Conservation (phyloP, 805 yeast species). For the Pichia heedii region DNA sequence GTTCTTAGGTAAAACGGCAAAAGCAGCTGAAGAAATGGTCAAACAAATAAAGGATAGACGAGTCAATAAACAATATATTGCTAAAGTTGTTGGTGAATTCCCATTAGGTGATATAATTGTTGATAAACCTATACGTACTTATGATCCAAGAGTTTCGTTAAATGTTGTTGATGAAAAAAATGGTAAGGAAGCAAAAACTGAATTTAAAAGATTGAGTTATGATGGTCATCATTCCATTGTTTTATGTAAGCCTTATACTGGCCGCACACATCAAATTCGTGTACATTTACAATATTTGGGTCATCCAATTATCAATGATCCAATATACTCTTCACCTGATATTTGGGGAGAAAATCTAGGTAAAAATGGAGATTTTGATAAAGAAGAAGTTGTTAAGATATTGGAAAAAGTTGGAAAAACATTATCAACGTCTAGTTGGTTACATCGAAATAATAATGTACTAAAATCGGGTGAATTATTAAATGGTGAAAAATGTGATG, state of each 20-base stretch:
- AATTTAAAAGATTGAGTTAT: slow-evolving; percentile 57
- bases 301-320: slow-evolving; percentile 86
- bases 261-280: slow-evolving; percentile 91
- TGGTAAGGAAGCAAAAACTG: slow-evolving; percentile 55
- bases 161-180: slow-evolving; percentile 43
- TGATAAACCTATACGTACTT: slow-evolving; percentile 58
- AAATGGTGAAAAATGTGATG: slow-evolving; percentile 43
- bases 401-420: slow-evolving; percentile 67
- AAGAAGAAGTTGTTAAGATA: slow-evolving; percentile 34
- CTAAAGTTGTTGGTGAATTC: slow-evolving; percentile 81
- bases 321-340: slow-evolving; percentile 66
- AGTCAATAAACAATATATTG: slow-evolving; percentile 76
- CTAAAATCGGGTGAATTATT: slow-evolving; percentile 51
- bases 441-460: slow-evolving; percentile 36
- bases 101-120: slow-evolving; percentile 48
- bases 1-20: slow-evolving; percentile 79
- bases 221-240: slow-evolving; percentile 65
- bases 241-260: slow-evolving; percentile 78
- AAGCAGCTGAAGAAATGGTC: slow-evolving; percentile 69
- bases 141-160: slow-evolving; percentile 66
- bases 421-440: slow-evolving; percentile 59
- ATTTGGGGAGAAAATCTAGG: slow-evolving; percentile 83
- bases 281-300: slow-evolving; percentile 91
- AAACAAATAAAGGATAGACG: slow-evolving; percentile 63
- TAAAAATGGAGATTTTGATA: slow-evolving; percentile 40